A percentile compares a stretch with the other conserved stretches of the same genome.
Evolutionary conservation across 2,329 filamentous ascomycete genomes (phyloP).

Genomic region (Colletotrichum sidae): DNA sequence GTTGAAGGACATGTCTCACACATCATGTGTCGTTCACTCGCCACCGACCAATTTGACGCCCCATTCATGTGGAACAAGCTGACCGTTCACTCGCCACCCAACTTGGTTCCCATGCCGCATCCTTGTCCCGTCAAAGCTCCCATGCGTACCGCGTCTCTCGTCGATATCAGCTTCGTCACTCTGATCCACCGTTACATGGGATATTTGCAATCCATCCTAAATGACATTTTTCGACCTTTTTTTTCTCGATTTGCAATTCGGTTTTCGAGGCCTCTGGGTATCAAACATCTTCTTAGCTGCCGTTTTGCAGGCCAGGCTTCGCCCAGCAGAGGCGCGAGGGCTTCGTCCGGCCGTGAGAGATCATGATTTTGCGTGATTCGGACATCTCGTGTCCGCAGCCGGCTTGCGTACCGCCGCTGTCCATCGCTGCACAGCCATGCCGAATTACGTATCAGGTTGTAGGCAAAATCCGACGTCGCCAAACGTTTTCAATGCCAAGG

Average conservation of each 20-base stretch:
- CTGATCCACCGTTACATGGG: no score
- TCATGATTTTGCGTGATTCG: neutral
- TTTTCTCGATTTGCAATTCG: conserved; percentile 11
- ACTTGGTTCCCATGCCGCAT: conserved; percentile 22
- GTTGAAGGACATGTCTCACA: conserved; percentile 26
- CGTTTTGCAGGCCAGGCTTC: conserved; percentile 3
- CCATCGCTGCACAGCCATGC: neutral
- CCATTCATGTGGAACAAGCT: neutral
- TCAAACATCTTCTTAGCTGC: conserved; percentile 24
- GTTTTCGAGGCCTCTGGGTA: conserved; percentile 26
- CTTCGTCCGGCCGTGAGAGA: conserved; percentile 2
- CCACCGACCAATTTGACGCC: conserved; percentile 1
- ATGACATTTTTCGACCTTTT: conserved; percentile 11
- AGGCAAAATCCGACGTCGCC: neutral
- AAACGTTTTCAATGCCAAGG: conserved; percentile 72
- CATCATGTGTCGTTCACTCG: conserved; percentile 23
- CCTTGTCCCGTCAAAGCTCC: conserved; percentile 29
- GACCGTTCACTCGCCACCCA: conserved; percentile 2
- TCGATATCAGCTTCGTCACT: no score
- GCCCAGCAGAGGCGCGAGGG: neutral
- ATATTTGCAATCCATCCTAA: neutral
- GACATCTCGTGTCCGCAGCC: neutral
- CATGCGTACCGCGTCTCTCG: conserved; percentile 1
- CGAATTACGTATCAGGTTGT: neutral
- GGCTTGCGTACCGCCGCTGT: neutral